Evolutionary conservation across 1,139 yeast species (phyloP).

Genomic region (Arxiozyma slooffiae): DNA sequence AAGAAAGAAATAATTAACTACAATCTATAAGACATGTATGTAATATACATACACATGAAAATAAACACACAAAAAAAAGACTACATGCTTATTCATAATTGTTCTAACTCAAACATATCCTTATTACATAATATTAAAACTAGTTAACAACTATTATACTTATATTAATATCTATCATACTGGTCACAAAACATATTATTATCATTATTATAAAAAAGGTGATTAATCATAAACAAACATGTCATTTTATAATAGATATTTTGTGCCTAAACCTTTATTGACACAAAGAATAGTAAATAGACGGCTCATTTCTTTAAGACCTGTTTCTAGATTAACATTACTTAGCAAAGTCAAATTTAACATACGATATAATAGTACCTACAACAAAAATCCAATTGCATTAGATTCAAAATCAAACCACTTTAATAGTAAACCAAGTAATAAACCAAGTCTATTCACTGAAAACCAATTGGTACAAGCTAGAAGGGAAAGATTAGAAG

Average conservation of each 20-base stretch:
- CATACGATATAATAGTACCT: not conserved
- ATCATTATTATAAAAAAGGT: not conserved
- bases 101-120: too few species aligned
- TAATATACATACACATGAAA: too few species aligned
- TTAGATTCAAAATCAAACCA: not conserved
- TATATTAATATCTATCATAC: too few species aligned
- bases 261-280: not conserved
- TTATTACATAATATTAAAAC: too few species aligned
- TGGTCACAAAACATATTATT: too few species aligned
- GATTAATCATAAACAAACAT: not conserved
- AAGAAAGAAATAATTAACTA: too few species aligned
- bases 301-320: too few species aligned
- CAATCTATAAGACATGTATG: too few species aligned
- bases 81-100: too few species aligned
- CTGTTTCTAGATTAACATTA: not conserved
- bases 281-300: not conserved
- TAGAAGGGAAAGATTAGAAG: conserved; percentile 45
- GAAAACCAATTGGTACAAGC: conserved; percentile 50
- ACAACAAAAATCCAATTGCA: not conserved
- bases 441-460: conserved; percentile 33
- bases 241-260: not conserved
- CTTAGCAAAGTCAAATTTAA: too few species aligned
- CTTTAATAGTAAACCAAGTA: too few species aligned
- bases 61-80: not conserved
- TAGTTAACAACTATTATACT: not conserved